Evolutionary conservation across 257 asterid genomes (phyloP).

Genomic region (Cruciata laevipes): DNA sequence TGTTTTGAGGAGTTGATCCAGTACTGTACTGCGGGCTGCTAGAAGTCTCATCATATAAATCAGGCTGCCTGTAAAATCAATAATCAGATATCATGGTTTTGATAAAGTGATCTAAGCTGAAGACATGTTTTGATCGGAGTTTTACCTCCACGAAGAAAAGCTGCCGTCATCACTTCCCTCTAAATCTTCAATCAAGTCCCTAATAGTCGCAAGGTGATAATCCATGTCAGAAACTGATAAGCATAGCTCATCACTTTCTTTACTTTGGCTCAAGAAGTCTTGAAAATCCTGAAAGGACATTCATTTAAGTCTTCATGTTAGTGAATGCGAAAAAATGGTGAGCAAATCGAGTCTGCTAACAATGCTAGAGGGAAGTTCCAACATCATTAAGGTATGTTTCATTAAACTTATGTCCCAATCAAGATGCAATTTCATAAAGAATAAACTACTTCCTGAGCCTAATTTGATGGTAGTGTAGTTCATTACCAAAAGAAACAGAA

Average conservation of each 20-base stretch:
- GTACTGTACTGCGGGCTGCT: constrained; percentile 79
- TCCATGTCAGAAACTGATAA: constrained; percentile 39
- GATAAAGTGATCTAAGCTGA: constrained; percentile 13
- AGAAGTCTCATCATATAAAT: constrained; percentile 52
- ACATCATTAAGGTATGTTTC: background rate
- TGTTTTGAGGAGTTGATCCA: constrained; percentile 59
- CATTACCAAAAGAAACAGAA: background rate
- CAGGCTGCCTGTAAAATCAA: constrained; percentile 53
- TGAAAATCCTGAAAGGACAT: constrained; percentile 53
- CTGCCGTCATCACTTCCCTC: constrained; percentile 47
- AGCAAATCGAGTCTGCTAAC: background rate
- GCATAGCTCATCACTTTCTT: constrained; percentile 45
- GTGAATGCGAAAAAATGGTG: constrained; percentile 1
- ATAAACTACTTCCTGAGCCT: background rate
- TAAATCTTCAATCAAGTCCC: constrained; percentile 62
- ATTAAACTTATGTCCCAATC: background rate
- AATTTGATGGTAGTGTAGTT: background rate
- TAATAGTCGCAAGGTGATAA: constrained; percentile 54
- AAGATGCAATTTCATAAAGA: background rate
- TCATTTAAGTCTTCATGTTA: constrained; percentile 1
- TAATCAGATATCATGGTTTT: constrained; percentile 25
- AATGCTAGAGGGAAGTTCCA: background rate
- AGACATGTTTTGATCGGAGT: constrained; percentile 4
- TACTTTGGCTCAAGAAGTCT: constrained; percentile 63
- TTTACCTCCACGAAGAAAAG: constrained; percentile 65